A percentile compares a stretch with the other conserved stretches of the same genome.
phyloP scores from a whole-genome alignment of 129 eudicot genomes.

The Erigeron canadensis region DNA sequence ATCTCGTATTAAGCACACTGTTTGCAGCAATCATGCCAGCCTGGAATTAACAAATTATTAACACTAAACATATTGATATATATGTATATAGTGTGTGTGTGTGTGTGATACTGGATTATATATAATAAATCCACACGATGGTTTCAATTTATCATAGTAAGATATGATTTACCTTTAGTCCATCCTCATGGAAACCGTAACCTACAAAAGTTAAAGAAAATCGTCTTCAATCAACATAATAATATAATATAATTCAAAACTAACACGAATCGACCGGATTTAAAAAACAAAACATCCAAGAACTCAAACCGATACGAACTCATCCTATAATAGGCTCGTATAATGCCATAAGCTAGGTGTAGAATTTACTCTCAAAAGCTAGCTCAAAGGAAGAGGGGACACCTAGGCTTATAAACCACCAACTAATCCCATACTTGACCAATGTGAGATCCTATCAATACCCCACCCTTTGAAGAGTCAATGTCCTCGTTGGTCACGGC shows the following conservation, averaged over 20 bases:
- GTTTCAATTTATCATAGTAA: neutral
- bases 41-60: no score
- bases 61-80: neutral
- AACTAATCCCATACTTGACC: no score
- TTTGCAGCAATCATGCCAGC: conserved; percentile 81
- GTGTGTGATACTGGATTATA: no score
- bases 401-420: no score
- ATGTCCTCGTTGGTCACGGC: no score
- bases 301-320: neutral
- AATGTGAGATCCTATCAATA: no score
- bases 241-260: neutral
- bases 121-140: neutral
- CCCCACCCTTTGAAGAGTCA: no score
- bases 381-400: no score
- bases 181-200: conserved; percentile 97
- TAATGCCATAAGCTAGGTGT: no score
- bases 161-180: conserved; percentile 60
- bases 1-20: conserved; percentile 50
- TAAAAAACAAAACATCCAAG: neutral
- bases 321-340: no score
- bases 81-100: no score
- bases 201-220: conserved; percentile 41
- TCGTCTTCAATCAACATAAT: neutral
- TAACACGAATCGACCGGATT: neutral
- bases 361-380: no score